phyloP scores from a whole-genome alignment of 192 early-diverging fungal species.

The Backusella mclennaniae region DNA sequence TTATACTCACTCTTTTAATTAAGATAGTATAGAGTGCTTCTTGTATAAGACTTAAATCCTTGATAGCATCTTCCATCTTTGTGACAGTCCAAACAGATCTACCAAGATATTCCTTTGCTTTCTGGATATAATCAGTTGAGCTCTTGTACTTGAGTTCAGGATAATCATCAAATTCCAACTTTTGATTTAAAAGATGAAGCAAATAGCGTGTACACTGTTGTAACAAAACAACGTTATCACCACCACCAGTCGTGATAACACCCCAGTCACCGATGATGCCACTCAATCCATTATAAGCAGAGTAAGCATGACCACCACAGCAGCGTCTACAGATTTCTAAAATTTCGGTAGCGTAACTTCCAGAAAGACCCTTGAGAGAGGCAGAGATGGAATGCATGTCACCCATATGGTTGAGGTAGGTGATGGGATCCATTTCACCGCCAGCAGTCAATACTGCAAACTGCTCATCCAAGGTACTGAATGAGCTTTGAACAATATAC shows the following conservation, averaged over 20 bases:
- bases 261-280: conserved; percentile 59
- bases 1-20: conserved; percentile 21
- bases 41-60: conserved; percentile 15
- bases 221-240: conserved; percentile 46
- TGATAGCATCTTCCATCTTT: conserved; percentile 1
- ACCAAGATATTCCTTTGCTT: conserved; percentile 16
- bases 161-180: conserved; percentile 22
- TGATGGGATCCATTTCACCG: conserved; percentile 45
- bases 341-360: conserved; percentile 52
- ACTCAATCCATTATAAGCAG: conserved; percentile 63
- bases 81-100: conserved; percentile 6
- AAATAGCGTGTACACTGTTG: conserved; percentile 54
- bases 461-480: conserved; percentile 14
- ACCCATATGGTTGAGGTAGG: conserved; percentile 45
- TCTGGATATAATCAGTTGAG: conserved; percentile 16
- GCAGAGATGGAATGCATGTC: conserved; percentile 62
- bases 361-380: conserved; percentile 48
- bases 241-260: conserved; percentile 58
- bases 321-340: conserved; percentile 51
- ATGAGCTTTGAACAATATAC: conserved; percentile 36
- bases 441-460: conserved; percentile 37
- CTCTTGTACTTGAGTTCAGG: conserved; percentile 22
- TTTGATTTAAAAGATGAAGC: conserved; percentile 28
- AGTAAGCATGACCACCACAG: conserved; percentile 67
- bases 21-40: conserved; percentile 25